Evolutionary conservation across 2,329 filamentous ascomycete genomes (phyloP).

Genomic region (Cryphonectria naterciae): DNA sequence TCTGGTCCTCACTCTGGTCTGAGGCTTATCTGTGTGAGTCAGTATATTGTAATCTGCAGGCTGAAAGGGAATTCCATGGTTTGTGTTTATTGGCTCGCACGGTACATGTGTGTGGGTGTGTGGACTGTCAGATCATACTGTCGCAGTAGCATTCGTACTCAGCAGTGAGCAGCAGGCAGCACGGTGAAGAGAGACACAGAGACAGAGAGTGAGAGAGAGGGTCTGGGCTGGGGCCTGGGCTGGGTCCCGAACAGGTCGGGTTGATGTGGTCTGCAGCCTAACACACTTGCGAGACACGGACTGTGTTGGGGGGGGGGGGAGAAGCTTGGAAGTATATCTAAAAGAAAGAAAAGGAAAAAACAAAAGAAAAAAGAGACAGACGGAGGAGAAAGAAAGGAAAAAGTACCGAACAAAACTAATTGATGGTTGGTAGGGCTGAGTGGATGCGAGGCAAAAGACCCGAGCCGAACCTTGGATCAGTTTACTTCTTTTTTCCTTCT

Average conservation of each 20-base stretch:
- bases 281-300: constrained; percentile 4
- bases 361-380: neutral
- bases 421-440: neutral
- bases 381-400: neutral
- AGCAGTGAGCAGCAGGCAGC: neutral
- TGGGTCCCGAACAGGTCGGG: constrained; percentile 9
- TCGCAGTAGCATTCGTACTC: neutral
- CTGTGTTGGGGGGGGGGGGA: neutral
- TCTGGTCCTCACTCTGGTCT: neutral
- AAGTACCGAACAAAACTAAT: neutral
- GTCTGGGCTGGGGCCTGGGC: neutral
- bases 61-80: no score
- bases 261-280: constrained; percentile 3
- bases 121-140: neutral
- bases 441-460: neutral
- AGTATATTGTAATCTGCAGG: neutral
- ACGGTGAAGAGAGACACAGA: neutral
- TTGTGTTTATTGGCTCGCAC: no score
- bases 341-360: neutral
- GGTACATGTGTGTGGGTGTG: neutral
- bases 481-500: neutral
- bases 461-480: neutral
- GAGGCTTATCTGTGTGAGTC: neutral
- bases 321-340: neutral
- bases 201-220: neutral